Evolutionary conservation across 2,329 filamentous ascomycete genomes (phyloP), one percentile per base, ranked within the genome.

Genomic region (Macroventuria anomochaeta): DNA sequence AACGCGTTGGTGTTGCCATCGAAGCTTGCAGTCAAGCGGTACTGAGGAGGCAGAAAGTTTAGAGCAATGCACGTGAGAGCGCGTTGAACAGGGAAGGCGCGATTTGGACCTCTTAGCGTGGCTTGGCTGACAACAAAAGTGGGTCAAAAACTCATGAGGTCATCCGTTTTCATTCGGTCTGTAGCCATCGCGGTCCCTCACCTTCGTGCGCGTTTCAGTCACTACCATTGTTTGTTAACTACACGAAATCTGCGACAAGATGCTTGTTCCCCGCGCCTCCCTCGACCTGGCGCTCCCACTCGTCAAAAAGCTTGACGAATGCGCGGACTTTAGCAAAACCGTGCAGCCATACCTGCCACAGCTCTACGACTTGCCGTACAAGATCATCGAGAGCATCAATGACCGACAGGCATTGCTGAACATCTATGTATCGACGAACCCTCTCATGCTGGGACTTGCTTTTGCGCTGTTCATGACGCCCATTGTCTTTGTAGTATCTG

Each of bases 381-480:
- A 75, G 43, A 49, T 81, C 46, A 72, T 85, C 57, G 82, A 84
- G 43, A 84, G 83, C 62, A 79, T 85, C 59, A 81, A 81, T 60
- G 85, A 84, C 69, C 75, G 83, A 28, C 81, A 85, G 46, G 84
- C 80, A 46, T 78, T 97, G 48, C 81, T 85, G 64, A 79, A 86
- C 39, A 77, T 96, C 52, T 99, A 97, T 68, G 73, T 89, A 49
- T 81, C 86, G 40, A 97, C 93, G 15, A 97, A 99, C 71, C 95
- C 95, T 0, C 79, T 96, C 34, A 81, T 96, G 23, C 87, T 85
- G 0, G 89, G 85, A 2, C 82, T 96, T 59, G 88, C 85, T 0
- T 83, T 90, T 46, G 88, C 90, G 2, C 64, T 96, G 15, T 81
- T 86, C 33, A 74, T 96, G n/a, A 86, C 86, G 1, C 82, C 83